A percentile compares a stretch with the other conserved stretches of the same genome.
Evolutionary conservation across 225 moss, liverwort and hornwort species (phyloP).

Genomic region (Physcomitrium patens): DNA sequence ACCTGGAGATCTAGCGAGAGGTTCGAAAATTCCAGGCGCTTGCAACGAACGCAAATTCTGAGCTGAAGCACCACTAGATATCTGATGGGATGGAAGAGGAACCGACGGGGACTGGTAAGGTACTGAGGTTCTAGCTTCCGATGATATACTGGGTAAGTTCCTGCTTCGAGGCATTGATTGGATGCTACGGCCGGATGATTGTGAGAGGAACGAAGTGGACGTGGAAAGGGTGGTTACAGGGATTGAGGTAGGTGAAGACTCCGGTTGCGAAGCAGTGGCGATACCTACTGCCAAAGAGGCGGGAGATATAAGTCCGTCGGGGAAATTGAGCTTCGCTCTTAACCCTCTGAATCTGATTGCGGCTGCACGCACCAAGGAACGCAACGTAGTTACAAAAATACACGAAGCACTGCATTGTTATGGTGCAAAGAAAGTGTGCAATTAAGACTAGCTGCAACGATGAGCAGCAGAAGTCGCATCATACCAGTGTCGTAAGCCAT

Average conservation of each 20-base stretch:
- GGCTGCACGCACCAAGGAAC: conserved; percentile 38
- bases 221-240: conserved; percentile 26
- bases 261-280: conserved; percentile 14
- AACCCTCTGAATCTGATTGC: conserved; percentile 50
- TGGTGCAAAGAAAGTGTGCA: too few species aligned
- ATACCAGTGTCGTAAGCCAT: conserved; percentile 67
- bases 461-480: background rate
- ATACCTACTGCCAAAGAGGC: conserved; percentile 8
- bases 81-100: background rate
- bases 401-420: background rate
- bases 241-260: background rate
- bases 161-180: conserved; percentile 25
- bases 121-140: conserved; percentile 23
- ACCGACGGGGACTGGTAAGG: background rate
- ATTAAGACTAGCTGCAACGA: background rate
- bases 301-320: conserved; percentile 25
- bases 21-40: background rate
- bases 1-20: background rate
- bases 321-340: conserved; percentile 53
- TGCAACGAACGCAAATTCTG: conserved; percentile 21
- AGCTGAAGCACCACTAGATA: conserved; percentile 15
- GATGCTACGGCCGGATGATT: conserved; percentile 23
- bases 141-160: background rate
- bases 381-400: conserved; percentile 11
- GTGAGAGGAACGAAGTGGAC: conserved; percentile 24